Base-by-base conservation (phyloP, 495 filamentous ascomycete species). In the Penicillium ochrochloron region DNA sequence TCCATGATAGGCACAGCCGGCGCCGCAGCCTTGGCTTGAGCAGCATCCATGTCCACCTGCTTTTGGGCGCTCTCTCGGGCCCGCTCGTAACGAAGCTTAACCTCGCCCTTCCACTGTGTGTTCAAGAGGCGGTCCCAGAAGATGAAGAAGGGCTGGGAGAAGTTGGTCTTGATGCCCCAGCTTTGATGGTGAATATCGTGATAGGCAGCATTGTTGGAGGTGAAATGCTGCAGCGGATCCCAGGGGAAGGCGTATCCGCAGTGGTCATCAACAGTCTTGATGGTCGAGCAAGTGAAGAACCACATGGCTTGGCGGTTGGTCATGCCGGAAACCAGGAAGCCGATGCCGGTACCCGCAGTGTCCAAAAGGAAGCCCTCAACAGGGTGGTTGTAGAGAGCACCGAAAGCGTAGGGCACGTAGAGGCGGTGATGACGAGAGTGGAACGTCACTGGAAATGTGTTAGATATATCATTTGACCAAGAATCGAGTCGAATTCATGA, bases 141-240 rank as follows among this genome's bases (percentile, higher is more conserved):
- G 56, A 71, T 81, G 59, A 82, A 83, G 70, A 83, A 84, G 17
- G 81, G 82, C 58, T 84, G 82, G 1, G 82, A 83, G 66, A 83
- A 84, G 63, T 84, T 84, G 41, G 74, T 83, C 68, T 84, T 97
- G 81, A 99, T 97, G 53, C 95, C 95, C 95, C 94, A 99, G 79
- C 92, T 96, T 79, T 99, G 95, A 78, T 99, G 95, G 75, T 99
- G 95, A 57, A 99, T 92, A 74, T 99, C 95, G 75, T 99, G 95
- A 76, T 96, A 99, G 23, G 86, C 89, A 21, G 95, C 92, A 67
- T 97, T 97, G 81, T 99, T 97, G 70, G 90, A 89, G 39, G 92
- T 96, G 34, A 97, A 79, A 70, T 88, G 88, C 82, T 97, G 94
- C 64, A 97, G 82, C 21, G 95, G 95, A 75, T 99, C 94, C 87